phyloP scores from a whole-genome alignment of 2,329 filamentous ascomycete genomes.

The Colletotrichum chrysophilum region DNA sequence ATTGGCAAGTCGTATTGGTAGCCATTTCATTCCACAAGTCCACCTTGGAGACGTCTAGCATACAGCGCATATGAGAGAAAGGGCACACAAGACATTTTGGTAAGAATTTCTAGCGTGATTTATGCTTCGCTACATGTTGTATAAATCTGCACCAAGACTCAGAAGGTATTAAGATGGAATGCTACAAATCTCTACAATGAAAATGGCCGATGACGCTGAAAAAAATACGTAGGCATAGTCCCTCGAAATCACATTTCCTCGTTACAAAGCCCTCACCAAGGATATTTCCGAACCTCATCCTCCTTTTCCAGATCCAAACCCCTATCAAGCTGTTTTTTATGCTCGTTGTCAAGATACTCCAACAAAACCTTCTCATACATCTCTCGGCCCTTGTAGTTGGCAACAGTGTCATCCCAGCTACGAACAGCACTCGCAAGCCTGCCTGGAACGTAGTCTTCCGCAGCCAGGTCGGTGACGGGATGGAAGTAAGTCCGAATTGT shows the following conservation, averaged over 20 bases:
- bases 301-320: conserved; percentile 69
- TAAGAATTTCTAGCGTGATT: rapidly evolving
- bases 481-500: conserved; percentile 84
- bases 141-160: not conserved
- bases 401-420: conserved; percentile 82
- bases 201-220: not conserved
- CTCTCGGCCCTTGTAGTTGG: conserved; percentile 78
- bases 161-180: not conserved
- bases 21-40: rapidly evolving
- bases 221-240: rapidly evolving
- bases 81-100: not conserved
- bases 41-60: not conserved
- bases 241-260: not conserved
- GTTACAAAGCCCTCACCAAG: conserved; percentile 44
- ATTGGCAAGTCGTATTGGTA: not conserved
- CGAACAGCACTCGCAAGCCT: conserved; percentile 77
- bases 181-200: not conserved
- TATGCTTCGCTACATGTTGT: not conserved
- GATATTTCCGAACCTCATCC: conserved; percentile 66
- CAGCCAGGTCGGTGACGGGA: conserved; percentile 69
- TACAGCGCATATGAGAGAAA: not conserved
- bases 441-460: conserved; percentile 80
- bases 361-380: conserved; percentile 76
- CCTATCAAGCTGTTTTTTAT: conserved; percentile 72
- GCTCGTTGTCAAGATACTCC: conserved; percentile 77